A percentile compares a stretch with the other conserved stretches of the same genome.
These are phyloP conservation scores for Clarkia xantiana DNA, from an alignment of 345 rosid genomes.

Conservation along the genomic window DNA sequence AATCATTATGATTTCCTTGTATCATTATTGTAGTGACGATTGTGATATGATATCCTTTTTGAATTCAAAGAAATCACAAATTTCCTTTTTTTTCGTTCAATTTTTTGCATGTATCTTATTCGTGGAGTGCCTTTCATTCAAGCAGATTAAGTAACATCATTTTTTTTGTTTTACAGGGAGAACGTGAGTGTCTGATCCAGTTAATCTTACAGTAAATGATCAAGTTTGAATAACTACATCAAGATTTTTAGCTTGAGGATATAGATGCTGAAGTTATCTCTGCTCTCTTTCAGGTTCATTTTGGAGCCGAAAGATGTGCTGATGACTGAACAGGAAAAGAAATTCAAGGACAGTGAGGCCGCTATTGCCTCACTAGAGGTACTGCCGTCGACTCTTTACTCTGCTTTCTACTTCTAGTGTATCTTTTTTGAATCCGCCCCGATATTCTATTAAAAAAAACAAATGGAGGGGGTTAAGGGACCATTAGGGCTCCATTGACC, in stretches of 20 bases:
- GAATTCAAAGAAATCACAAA: too few species aligned
- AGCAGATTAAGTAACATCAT: not conserved
- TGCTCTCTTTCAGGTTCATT: not conserved
- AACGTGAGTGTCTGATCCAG: constrained; percentile 52
- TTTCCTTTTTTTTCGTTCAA: too few species aligned
- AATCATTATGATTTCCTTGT: not conserved
- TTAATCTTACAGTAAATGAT: constrained; percentile 4
- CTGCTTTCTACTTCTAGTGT: too few species aligned
- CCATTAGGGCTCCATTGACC: too few species aligned
- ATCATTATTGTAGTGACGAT: not conserved
- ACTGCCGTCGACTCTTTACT: too few species aligned
- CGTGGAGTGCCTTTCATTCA: not conserved
- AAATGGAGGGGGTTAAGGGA: too few species aligned
- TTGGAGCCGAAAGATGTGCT: too few species aligned
- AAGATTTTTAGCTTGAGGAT: too few species aligned
- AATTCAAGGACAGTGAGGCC: constrained; percentile 21
- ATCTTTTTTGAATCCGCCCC: too few species aligned
- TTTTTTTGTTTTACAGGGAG: constrained; percentile 52
- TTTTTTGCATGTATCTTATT: too few species aligned
- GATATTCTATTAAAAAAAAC: too few species aligned
- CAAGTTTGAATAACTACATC: not conserved
- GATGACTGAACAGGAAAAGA: too few species aligned
- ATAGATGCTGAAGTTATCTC: constrained; percentile 5
- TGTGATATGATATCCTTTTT: not conserved
- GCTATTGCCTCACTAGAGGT: constrained; percentile 32